These are phyloP conservation scores for Funneliformis geosporum DNA, from an alignment of 192 early-diverging fungal species.

Conservation along the genomic window DNA sequence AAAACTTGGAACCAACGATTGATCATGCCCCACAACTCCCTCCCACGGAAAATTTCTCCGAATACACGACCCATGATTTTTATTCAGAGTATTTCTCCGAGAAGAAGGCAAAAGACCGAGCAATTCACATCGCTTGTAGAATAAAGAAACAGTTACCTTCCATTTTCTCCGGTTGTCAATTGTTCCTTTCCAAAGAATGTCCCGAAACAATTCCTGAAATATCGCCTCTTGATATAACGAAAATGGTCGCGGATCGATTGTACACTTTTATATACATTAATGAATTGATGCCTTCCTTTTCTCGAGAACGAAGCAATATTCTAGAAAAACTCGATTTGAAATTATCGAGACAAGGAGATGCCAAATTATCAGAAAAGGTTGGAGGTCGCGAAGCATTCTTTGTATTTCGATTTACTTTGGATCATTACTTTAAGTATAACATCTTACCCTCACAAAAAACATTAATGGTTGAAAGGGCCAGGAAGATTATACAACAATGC, in stretches of 20 bases:
- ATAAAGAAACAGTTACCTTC: conserved; percentile 9
- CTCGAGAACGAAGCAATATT: background rate
- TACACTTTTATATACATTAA: background rate
- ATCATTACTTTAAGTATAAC: conserved; percentile 18
- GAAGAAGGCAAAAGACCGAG: background rate
- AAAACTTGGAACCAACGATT: background rate
- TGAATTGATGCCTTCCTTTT: background rate
- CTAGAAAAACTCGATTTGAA: background rate
- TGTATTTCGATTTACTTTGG: conserved; percentile 34
- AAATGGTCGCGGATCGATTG: conserved; percentile 5
- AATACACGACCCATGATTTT: background rate
- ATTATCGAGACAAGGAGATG: conserved; percentile 10
- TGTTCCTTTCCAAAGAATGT: background rate
- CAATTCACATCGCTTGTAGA: conserved; percentile 9
- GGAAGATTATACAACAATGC: conserved; percentile 35
- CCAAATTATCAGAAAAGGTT: conserved; percentile 6
- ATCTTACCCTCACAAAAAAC: conserved; percentile 19
- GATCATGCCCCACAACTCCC: background rate
- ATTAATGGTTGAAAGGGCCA: conserved; percentile 33
- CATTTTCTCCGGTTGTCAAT: background rate
- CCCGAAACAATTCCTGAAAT: conserved; percentile 1
- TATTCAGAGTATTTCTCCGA: background rate
- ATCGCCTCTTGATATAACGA: background rate
- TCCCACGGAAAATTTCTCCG: background rate
- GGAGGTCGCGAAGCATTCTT: conserved; percentile 37